These are phyloP conservation scores for Vitis rotundifolia DNA, from an alignment of 164 flowering plant genomes.

Conservation along the genomic window DNA sequence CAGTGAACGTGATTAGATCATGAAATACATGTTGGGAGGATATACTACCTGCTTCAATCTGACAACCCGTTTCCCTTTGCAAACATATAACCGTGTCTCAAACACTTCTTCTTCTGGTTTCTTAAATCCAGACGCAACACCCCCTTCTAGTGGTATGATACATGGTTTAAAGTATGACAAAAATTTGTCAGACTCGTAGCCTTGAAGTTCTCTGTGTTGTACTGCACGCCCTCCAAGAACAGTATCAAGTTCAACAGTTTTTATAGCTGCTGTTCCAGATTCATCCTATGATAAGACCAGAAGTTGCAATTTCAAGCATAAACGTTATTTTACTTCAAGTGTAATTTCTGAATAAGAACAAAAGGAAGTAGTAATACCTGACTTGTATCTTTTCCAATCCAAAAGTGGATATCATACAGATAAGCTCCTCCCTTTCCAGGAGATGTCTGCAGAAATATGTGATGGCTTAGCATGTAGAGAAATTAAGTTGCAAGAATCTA, in stretches of 20 bases:
- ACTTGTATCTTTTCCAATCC: slow-evolving; percentile 97
- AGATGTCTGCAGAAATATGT: slow-evolving; percentile 57
- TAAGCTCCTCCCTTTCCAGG: slow-evolving; percentile 84
- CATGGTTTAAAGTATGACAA: slow-evolving; percentile 98
- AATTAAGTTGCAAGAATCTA: too few relatives aligned
- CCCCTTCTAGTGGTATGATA: slow-evolving; percentile 97
- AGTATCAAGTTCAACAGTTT: slow-evolving; percentile 97
- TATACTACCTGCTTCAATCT: slow-evolving; percentile 79
- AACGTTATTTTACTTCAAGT: not conserved
- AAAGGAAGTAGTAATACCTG: slow-evolving; percentile 52
- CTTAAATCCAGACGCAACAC: slow-evolving; percentile 95
- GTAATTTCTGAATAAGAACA: not conserved
- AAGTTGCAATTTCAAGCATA: slow-evolving; percentile 5
- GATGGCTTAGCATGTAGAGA: too few relatives aligned
- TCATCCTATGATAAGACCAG: slow-evolving; percentile 66
- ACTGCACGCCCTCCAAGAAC: slow-evolving; percentile 98
- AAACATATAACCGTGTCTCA: slow-evolving; percentile 82
- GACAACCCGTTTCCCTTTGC: slow-evolving; percentile 89
- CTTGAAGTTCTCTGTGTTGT: slow-evolving; percentile 95
- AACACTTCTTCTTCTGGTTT: slow-evolving; percentile 80
- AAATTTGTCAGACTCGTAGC: slow-evolving; percentile 96
- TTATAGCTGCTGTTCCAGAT: slow-evolving; percentile 97
- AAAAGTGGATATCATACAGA: slow-evolving; percentile 85
- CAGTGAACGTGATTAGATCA: not conserved
- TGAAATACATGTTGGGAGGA: not conserved